Evolutionary conservation across 2,329 filamentous ascomycete genomes (phyloP), one percentile per base, ranked within the genome.

Genomic region (Exophiala calicioides): DNA sequence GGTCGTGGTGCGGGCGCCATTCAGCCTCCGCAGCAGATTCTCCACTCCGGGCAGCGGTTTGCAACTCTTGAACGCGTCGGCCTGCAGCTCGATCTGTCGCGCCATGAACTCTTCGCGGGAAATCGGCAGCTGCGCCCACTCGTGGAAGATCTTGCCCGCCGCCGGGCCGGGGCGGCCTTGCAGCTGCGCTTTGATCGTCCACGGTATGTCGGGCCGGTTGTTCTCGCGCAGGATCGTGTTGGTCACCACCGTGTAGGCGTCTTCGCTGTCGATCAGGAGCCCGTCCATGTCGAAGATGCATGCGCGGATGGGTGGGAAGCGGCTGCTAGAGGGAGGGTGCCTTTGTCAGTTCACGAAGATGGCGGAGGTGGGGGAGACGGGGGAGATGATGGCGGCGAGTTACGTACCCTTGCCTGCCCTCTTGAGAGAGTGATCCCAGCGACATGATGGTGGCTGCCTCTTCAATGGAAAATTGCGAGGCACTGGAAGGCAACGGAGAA

Each of bases 251-350:
- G 89, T 93, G 75, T 97, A 97, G 48, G 82, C 74, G 63, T 97
- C 93, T 74, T 97, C 93, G 24, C 88, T 90, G 69, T 97, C 84
- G 64, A 98, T 86, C 15, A 98, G 81, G 26, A 98, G 84, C 51
- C 93, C 93, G 69, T 98, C 93, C 90, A 97, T 96, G 75, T 98
- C 93, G 68, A 98, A 97, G 56, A 98, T 84, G 69, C 90, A 96
- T 58, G 91, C 93, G 59, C 90, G 81, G 49, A 97, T 78, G 35
- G 85, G 82, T 15, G 88, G 86, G 67, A 90, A 84, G 64, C 85
- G n/a, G n/a, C n/a, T n/a, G n/a, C n/a, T n/a, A n/a, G n/a, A n/a
- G n/a, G n/a, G n/a, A n/a, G n/a, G n/a, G n/a, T n/a, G n/a, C n/a
- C n/a, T n/a, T n/a, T n/a, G n/a, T n/a, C n/a, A n/a, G n/a, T n/a